phyloP scores from a whole-genome alignment of 169 alveolate genomes.

The Hammondia hammondi region DNA sequence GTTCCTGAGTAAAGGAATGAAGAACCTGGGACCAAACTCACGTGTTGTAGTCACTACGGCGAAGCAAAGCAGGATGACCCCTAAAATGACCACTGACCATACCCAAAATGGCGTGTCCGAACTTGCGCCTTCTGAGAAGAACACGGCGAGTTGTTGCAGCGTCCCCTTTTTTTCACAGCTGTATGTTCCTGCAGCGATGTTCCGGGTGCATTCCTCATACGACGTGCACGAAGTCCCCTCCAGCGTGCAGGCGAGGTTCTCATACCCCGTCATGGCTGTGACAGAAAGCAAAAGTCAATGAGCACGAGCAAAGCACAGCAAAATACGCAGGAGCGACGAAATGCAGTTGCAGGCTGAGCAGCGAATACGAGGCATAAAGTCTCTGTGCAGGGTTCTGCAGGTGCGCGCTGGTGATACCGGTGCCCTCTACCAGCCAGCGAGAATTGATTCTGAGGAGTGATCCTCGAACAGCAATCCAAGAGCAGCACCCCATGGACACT shows the following conservation, averaged over 20 bases:
- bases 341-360: not conserved
- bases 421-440: not conserved
- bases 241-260: conserved; percentile 48
- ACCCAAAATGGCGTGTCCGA: conserved; percentile 65
- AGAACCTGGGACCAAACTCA: not conserved
- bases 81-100: conserved; percentile 38
- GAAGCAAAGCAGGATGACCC: not conserved
- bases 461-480: not conserved
- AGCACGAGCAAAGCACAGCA: not conserved
- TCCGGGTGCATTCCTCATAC: conserved; percentile 48
- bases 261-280: conserved; percentile 57
- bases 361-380: not conserved
- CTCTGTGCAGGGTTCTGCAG: not conserved
- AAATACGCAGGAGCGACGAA: not conserved
- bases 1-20: too few relatives aligned
- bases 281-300: not conserved
- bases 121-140: conserved; percentile 40
- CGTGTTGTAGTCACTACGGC: not conserved
- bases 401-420: not conserved
- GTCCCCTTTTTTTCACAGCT: conserved; percentile 37
- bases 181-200: conserved; percentile 34
- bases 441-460: not conserved
- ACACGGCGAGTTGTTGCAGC: conserved; percentile 45
- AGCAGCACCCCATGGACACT: not conserved
- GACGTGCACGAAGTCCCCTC: conserved; percentile 33